Conservation (phyloP, 371 early-diverging fungal species). For the Synchytrium microbalum region DNA sequence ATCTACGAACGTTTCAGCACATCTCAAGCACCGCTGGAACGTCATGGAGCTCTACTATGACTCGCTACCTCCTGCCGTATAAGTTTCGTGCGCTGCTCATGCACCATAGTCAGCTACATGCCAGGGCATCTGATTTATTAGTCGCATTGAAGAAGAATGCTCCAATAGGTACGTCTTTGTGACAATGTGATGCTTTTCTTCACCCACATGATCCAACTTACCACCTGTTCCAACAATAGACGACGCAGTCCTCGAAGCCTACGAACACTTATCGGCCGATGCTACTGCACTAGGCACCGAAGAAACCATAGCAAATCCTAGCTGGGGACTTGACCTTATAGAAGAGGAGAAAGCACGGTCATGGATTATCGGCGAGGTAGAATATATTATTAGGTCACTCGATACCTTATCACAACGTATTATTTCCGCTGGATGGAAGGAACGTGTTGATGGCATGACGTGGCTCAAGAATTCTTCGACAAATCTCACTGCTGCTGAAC, state of each 20-base stretch:
- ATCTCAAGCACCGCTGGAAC: not conserved
- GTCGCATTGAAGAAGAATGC: not conserved
- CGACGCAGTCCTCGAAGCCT: not conserved
- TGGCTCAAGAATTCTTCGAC: no score
- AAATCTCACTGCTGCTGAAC: no score
- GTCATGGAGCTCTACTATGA: not conserved
- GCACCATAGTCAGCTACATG: not conserved
- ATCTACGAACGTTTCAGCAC: not conserved
- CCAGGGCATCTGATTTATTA: not conserved
- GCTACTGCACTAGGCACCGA: not conserved
- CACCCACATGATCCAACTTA: not conserved
- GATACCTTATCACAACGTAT: not conserved
- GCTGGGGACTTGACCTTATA: not conserved
- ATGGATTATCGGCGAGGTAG: not conserved
- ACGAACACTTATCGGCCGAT: not conserved
- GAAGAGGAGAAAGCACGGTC: not conserved
- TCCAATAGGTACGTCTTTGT: not conserved
- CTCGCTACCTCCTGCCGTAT: not conserved
- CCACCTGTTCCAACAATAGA: not conserved
- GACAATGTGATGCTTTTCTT: not conserved
- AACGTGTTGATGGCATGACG: not conserved
- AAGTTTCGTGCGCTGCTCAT: not conserved
- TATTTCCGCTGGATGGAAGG: not conserved
- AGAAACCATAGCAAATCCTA: not conserved
- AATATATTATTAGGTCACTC: not conserved